These are phyloP conservation scores for Trichosporon coremiiforme DNA, from an alignment of 1,284 basidiomycete genomes.

Conservation along the genomic window DNA sequence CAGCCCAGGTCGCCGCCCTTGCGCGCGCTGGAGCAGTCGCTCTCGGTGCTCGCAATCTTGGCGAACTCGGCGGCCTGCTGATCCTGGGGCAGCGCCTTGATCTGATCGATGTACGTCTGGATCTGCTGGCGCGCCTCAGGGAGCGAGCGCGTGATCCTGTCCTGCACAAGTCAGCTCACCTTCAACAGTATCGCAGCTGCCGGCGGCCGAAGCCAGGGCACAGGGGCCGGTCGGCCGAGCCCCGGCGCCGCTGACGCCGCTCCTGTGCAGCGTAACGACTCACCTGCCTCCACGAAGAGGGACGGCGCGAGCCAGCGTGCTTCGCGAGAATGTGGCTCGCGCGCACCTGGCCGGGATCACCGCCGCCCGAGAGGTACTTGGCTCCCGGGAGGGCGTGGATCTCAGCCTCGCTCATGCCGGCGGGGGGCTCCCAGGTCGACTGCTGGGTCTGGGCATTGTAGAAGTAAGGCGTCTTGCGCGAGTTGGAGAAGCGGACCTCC, in stretches of 20 bases:
- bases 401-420: slow-evolving; percentile 66
- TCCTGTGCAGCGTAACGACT: slow-evolving; percentile 38
- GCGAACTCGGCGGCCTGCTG: slow-evolving; percentile 68
- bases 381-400: slow-evolving; percentile 69
- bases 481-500: slow-evolving; percentile 82
- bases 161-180: slow-evolving; percentile 60
- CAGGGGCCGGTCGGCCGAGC: neutral
- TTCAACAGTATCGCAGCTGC: too few relatives aligned
- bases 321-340: slow-evolving; percentile 96
- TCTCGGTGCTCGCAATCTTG: slow-evolving; percentile 71
- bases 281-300: slow-evolving; percentile 90
- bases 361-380: slow-evolving; percentile 55
- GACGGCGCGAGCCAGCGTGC: slow-evolving; percentile 80
- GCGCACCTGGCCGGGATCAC: slow-evolving; percentile 64
- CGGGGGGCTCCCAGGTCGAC: slow-evolving; percentile 83
- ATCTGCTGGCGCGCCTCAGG: slow-evolving; percentile 83
- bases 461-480: slow-evolving; percentile 82
- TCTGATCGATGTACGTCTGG: slow-evolving; percentile 60
- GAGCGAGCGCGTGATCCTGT: slow-evolving; percentile 82
- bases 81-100: slow-evolving; percentile 51
- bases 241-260: neutral
- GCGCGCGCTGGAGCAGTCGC: slow-evolving; percentile 83
- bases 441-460: slow-evolving; percentile 72
- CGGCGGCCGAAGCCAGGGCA: neutral
- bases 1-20: slow-evolving; percentile 81